These are phyloP conservation scores for Microcos paniculata DNA, from an alignment of 345 rosid species.

Conservation along the genomic window DNA sequence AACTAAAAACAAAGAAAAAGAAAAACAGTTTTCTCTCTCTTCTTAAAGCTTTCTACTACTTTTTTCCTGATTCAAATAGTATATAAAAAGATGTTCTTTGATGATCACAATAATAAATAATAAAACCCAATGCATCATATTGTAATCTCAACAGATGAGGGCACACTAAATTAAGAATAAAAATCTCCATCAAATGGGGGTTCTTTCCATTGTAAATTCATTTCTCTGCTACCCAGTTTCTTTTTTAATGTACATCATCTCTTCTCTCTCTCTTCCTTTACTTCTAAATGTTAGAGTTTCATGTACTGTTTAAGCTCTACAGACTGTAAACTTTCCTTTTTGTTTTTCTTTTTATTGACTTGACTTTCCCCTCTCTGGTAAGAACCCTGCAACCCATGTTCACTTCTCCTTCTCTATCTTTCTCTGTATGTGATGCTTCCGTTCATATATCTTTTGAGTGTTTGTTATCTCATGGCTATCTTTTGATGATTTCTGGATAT, in stretches of 20 bases:
- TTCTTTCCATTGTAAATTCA: slow-evolving; percentile 19
- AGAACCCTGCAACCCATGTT: background rate
- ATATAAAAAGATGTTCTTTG: background rate
- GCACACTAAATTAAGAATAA: slow-evolving; percentile 16
- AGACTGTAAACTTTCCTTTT: slow-evolving; percentile 31
- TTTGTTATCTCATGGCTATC: background rate
- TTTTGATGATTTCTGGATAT: slow-evolving; percentile 13
- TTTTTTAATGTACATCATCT: background rate
- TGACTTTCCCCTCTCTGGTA: slow-evolving; percentile 29
- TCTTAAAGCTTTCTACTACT: background rate
- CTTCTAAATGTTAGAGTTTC: slow-evolving; percentile 28
- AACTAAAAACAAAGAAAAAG: too few relatives aligned
- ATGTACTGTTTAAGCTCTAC: slow-evolving; percentile 10
- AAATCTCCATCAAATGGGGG: slow-evolving; percentile 23
- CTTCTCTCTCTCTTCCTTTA: slow-evolving; percentile 37
- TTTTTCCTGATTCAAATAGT: background rate
- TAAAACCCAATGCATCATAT: slow-evolving; percentile 3
- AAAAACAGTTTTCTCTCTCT: background rate
- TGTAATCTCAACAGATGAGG: slow-evolving; percentile 14
- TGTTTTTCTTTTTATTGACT: slow-evolving; percentile 29
- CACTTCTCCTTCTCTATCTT: background rate
- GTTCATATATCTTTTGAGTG: background rate
- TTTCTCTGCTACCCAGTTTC: background rate
- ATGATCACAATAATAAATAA: background rate
- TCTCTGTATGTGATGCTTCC: background rate